These are phyloP conservation scores for Artemisia tridentata DNA, from an alignment of 129 eudicot genomes.

Conservation along the genomic window DNA sequence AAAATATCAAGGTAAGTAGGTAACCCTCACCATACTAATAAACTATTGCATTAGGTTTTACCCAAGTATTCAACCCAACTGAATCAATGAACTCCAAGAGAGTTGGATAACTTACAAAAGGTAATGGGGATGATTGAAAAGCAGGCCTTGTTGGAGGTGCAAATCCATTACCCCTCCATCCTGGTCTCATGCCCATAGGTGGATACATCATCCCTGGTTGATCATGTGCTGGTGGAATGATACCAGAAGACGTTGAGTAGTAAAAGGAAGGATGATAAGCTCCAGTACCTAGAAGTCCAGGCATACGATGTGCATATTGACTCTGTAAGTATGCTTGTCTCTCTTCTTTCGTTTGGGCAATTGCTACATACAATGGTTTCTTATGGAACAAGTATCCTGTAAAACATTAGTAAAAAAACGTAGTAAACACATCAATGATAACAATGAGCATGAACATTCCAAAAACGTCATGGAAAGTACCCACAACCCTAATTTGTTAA, in stretches of 20 bases:
- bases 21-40: no score
- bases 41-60: no score
- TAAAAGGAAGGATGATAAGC: slow-evolving; percentile 52
- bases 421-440: no score
- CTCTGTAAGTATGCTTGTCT: slow-evolving; percentile 69
- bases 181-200: slow-evolving; percentile 64
- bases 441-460: no score
- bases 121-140: slow-evolving; percentile 42
- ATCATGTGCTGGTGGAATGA: slow-evolving; percentile 30
- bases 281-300: slow-evolving; percentile 52
- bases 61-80: no score
- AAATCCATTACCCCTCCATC: slow-evolving; percentile 65
- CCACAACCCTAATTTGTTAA: no score
- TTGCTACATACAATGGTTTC: slow-evolving; percentile 83
- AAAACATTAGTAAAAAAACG: background rate
- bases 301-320: slow-evolving; percentile 52
- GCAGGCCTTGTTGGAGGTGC: slow-evolving; percentile 48
- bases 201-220: slow-evolving; percentile 44
- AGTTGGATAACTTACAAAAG: slow-evolving; percentile 40
- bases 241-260: slow-evolving; percentile 36
- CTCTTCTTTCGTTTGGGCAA: slow-evolving; percentile 90
- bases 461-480: no score
- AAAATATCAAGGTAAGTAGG: no score
- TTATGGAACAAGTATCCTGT: slow-evolving; percentile 64
- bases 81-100: background rate